phyloP scores from a whole-genome alignment of 2,329 filamentous ascomycete species.

The Ophiostoma montium region DNA sequence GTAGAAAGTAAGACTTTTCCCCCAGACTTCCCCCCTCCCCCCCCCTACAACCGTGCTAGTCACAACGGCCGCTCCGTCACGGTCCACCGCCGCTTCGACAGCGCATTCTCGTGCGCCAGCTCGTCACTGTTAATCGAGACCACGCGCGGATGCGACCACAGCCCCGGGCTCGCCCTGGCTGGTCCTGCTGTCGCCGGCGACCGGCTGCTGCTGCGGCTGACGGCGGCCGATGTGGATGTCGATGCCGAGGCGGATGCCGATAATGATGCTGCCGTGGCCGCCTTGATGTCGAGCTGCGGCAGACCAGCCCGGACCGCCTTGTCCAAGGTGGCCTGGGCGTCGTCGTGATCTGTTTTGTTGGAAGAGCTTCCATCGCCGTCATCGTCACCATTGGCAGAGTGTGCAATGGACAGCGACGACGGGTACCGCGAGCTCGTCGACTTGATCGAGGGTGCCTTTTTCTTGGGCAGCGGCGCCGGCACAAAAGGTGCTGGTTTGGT shows the following conservation, averaged over 20 bases:
- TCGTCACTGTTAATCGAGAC: slow-evolving; percentile 18
- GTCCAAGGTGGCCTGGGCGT: neutral
- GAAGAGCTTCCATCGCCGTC: neutral
- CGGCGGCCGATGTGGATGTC: neutral
- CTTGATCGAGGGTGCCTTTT: slow-evolving; percentile 5
- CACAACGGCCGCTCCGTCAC: slow-evolving; percentile 27
- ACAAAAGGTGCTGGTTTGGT: neutral
- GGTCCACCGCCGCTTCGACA: slow-evolving; percentile 41
- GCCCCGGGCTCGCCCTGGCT: slow-evolving; percentile 17
- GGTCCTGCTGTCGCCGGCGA: neutral
- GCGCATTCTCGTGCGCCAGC: slow-evolving; percentile 29
- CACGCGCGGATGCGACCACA: slow-evolving; percentile 27
- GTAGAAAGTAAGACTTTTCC: too few relatives aligned
- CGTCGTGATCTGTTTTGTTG: neutral
- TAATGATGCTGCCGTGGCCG: neutral
- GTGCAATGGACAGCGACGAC: slow-evolving; percentile 5
- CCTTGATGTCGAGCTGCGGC: slow-evolving; percentile 1
- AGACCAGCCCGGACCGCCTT: neutral
- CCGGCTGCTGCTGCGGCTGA: neutral
- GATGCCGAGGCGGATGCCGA: too few relatives aligned
- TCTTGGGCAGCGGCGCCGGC: neutral
- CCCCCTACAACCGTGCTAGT: neutral
- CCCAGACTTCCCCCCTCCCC: too few relatives aligned
- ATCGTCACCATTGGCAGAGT: slow-evolving; percentile 3
- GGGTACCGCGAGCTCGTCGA: neutral